These are phyloP conservation scores for Penicillium cosmopolitanum DNA, from an alignment of 495 filamentous ascomycete species.

Conservation along the genomic window DNA sequence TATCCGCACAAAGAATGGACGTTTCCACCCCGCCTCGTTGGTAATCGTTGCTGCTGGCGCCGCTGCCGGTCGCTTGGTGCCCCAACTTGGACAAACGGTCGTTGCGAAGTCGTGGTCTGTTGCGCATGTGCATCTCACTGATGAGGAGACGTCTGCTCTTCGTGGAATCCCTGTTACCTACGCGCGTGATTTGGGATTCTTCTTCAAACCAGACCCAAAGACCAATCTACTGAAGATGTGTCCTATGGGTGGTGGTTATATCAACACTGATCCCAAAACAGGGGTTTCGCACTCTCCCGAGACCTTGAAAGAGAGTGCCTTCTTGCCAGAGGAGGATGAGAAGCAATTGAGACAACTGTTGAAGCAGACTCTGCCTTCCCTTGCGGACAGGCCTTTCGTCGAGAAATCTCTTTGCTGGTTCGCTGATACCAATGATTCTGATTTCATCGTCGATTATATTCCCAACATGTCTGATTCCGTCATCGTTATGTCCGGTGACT, in stretches of 20 bases:
- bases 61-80: conserved; percentile 41
- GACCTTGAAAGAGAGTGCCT: conserved; percentile 38
- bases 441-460: conserved; percentile 60
- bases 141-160: conserved; percentile 51
- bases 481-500: conserved; percentile 53
- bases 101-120: conserved; percentile 56
- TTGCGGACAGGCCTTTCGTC: conserved; percentile 54
- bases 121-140: conserved; percentile 57
- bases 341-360: conserved; percentile 47
- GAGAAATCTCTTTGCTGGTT: conserved; percentile 58
- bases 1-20: conserved; percentile 41
- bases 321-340: conserved; percentile 55
- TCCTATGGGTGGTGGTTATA: conserved; percentile 56
- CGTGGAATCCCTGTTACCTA: conserved; percentile 59
- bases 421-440: conserved; percentile 57
- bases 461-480: conserved; percentile 47
- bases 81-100: conserved; percentile 42
- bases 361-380: conserved; percentile 49
- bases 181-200: conserved; percentile 59
- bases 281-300: conserved; percentile 37
- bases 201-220: conserved; percentile 61
- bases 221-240: conserved; percentile 59
- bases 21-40: conserved; percentile 38
- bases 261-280: conserved; percentile 46
- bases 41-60: conserved; percentile 51